phyloP scores from a whole-genome alignment of 1,139 yeast species.

The Saccharomycopsis crataegensis region DNA sequence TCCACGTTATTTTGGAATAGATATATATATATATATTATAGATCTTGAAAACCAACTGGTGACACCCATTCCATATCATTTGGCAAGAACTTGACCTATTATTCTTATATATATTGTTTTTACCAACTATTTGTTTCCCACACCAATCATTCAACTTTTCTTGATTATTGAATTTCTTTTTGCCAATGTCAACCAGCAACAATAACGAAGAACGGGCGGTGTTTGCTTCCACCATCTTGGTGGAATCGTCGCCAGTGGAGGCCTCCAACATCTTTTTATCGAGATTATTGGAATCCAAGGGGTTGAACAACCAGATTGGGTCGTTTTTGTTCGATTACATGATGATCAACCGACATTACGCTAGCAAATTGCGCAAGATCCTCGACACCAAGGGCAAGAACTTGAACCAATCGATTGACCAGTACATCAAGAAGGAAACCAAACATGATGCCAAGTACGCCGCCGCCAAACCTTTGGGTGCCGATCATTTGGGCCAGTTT shows the following conservation, averaged over 20 bases:
- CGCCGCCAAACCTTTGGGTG: conserved; percentile 21
- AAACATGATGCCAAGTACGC: conserved; percentile 20
- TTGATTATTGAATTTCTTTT: not conserved
- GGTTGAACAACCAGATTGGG: conserved; percentile 43
- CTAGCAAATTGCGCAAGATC: conserved; percentile 43
- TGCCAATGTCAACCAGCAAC: conserved; percentile 2
- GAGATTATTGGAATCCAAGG: conserved; percentile 39
- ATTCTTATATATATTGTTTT: no score
- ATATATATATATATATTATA: no score
- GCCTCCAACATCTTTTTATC: conserved; percentile 41
- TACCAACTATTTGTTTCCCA: no score
- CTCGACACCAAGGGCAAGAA: conserved; percentile 25
- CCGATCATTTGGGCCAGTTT: conserved; percentile 28
- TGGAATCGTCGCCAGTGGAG: conserved; percentile 39
- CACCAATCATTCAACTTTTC: no score
- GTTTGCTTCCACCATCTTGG: conserved; percentile 39
- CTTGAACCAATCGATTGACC: conserved; percentile 16
- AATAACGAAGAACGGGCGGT: conserved; percentile 30
- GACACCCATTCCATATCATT: not conserved
- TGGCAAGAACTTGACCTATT: not conserved
- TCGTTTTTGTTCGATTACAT: conserved; percentile 50
- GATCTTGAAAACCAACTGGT: not conserved
- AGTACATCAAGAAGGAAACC: conserved; percentile 18
- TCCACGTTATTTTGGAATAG: no score
- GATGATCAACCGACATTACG: conserved; percentile 41